Conservation (phyloP, 129 eudicot genomes). For the Saussurea involucrata region DNA sequence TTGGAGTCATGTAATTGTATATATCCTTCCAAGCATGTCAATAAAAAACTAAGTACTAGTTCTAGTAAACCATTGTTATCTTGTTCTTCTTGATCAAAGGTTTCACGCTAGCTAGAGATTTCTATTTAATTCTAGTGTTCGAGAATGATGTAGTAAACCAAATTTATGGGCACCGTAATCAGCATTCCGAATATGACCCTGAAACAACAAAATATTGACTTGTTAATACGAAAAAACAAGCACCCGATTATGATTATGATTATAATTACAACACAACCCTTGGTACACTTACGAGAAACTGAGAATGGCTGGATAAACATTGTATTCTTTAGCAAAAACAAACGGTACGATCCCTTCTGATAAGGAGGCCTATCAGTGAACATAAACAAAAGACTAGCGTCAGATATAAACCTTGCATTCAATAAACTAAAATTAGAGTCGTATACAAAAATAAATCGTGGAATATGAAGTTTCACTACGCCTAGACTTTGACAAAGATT, state of each 20-base stretch:
- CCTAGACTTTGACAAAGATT: background rate
- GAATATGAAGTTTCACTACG: background rate
- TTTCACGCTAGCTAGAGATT: background rate
- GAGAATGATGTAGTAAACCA: slow-evolving; percentile 52
- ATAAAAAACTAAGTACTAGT: background rate
- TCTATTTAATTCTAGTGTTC: slow-evolving; percentile 5
- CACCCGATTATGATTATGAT: too few species aligned
- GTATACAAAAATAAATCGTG: background rate
- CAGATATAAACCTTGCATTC: background rate
- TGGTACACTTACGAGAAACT: slow-evolving; percentile 69
- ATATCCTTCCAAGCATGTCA: background rate
- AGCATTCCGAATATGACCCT: slow-evolving; percentile 98
- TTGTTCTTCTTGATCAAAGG: background rate
- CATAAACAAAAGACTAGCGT: background rate
- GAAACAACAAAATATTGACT: slow-evolving; percentile 22
- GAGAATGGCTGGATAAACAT: slow-evolving; percentile 70
- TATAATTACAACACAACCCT: background rate
- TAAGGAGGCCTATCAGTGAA: slow-evolving; percentile 67
- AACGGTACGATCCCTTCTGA: slow-evolving; percentile 93
- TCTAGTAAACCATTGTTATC: background rate
- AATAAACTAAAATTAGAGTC: background rate
- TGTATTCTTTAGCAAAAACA: slow-evolving; percentile 90
- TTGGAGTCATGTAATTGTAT: background rate
- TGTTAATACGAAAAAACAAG: background rate
- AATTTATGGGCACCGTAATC: slow-evolving; percentile 80